Evolutionary conservation across 176 grass and related monocot genomes (phyloP), one percentile per base, ranked within the genome.

Genomic region (Bothriochloa decipiens): DNA sequence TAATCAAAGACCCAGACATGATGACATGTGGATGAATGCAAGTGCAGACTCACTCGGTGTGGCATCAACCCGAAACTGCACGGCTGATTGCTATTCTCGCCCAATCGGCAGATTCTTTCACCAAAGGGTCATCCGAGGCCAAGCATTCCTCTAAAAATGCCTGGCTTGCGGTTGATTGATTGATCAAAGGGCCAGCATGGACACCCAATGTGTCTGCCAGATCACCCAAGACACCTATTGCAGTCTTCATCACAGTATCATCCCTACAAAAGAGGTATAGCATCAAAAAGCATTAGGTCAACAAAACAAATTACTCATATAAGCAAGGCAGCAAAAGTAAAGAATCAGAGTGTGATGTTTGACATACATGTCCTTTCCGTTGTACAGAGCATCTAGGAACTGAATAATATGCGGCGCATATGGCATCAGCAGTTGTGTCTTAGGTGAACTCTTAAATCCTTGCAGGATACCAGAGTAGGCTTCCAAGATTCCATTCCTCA

Each of bases 401-500:
- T 91, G 86, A 27, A 96, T 46, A 82, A 96, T 88, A 80, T 96
- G 86, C 11, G 84, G 71, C 33, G 86, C 94, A 91, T 91, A 96
- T 2, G 84, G 84, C 91, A 96, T 87, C 81, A 93, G 46, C 41
- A 93, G 45, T 77, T 93, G 91, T 36, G 88, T 93, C 81, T 93
- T 93, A 5, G 88, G 86, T 60, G 94, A 93, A 60, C 86, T 89
- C 84, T 96, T 96, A 72, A 96, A 96, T 43, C 94, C 94, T 88
- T 96, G 94, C 84, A 96, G 89, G 85, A 96, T 93, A 81, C 94
- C 94, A 83, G 94, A 93, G 86, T 96, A 96, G 77, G 94, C 94
- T 84, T 96, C 94, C 81, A 96, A 88, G 69, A 96, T 96, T 41
- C 94, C 91, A 57, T 91, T 93, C 55, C 94, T 91, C 75, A 96